A percentile compares a stretch with the other conserved stretches of the same genome.
These are phyloP conservation scores for Ceratocystis albifundus DNA, from an alignment of 2,329 filamentous ascomycete genomes.

Conservation along the genomic window DNA sequence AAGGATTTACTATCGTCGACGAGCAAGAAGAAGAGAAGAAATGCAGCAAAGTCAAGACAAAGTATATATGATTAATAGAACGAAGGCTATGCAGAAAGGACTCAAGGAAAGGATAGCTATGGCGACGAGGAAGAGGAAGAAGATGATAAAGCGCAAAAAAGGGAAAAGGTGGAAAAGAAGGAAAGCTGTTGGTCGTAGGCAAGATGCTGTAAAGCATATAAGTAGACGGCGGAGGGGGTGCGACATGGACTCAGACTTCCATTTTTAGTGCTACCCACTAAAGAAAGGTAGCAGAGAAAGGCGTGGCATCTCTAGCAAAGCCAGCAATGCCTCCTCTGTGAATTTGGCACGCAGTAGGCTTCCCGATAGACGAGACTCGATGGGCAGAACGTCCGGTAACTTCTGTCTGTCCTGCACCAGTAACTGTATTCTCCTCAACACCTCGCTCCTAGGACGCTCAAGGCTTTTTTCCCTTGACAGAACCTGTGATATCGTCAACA, in stretches of 20 bases:
- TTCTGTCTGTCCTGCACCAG: no score
- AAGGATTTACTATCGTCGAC: neutral
- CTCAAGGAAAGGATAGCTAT: neutral
- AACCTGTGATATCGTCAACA: no score
- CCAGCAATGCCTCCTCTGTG: slow-evolving; percentile 6
- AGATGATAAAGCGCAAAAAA: neutral
- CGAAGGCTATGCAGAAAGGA: neutral
- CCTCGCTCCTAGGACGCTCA: no score
- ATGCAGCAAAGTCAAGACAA: neutral
- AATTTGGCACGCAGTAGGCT: neutral
- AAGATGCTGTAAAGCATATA: slow-evolving; percentile 2
- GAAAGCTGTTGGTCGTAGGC: neutral
- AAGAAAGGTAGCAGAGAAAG: neutral
- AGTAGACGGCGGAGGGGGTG: neutral
- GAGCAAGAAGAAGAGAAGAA: slow-evolving; percentile 3
- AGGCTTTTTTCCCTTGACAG: no score
- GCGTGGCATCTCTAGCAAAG: neutral
- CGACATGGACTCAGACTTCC: neutral
- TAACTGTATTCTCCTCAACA: no score
- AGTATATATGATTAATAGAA: neutral
- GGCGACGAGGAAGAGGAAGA: neutral
- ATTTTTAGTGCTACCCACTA: slow-evolving; percentile 1
- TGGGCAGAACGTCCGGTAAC: no score
- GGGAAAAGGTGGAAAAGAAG: slow-evolving; percentile 3
- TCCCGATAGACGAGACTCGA: no score